Conservation (phyloP, 441 rosid genomes). For the Rhodomyrtus psidioides region DNA sequence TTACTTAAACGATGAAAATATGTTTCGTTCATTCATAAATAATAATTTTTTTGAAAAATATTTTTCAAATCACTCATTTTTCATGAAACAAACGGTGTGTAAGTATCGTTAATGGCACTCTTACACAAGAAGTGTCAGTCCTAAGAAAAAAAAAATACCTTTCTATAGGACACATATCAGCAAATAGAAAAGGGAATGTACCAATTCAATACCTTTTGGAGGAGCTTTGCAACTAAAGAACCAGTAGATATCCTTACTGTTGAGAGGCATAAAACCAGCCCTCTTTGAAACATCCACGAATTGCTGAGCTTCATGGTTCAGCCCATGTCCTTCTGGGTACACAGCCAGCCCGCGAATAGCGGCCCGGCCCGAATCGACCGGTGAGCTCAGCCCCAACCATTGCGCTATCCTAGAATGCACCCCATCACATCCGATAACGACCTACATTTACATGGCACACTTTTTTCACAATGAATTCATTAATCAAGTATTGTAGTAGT, state of each 20-base stretch:
- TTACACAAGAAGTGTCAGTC: too few species aligned
- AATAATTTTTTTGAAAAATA: too few species aligned
- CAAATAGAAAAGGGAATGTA: neutral
- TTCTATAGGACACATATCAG: neutral
- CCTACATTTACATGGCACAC: neutral
- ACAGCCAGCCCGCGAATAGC: constrained; percentile 25
- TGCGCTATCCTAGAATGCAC: constrained; percentile 30
- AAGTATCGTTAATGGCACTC: too few species aligned
- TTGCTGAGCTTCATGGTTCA: constrained; percentile 2
- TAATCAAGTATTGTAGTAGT: neutral
- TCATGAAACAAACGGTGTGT: too few species aligned
- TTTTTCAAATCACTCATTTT: too few species aligned
- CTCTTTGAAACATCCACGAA: constrained; percentile 19
- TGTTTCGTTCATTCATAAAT: too few species aligned
- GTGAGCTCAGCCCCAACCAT: constrained; percentile 22
- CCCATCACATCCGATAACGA: constrained; percentile 45
- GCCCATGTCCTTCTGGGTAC: constrained; percentile 26
- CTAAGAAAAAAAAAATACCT: neutral
- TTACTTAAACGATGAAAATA: too few species aligned
- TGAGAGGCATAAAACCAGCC: constrained; percentile 27
- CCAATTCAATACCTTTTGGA: neutral
- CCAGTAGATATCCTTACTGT: constrained; percentile 28
- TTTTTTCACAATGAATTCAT: too few species aligned
- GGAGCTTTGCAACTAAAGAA: constrained; percentile 1
- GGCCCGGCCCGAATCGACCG: constrained; percentile 23